phyloP scores from a whole-genome alignment of 164 flowering plant genomes.

The Aristolochia fimbriata region DNA sequence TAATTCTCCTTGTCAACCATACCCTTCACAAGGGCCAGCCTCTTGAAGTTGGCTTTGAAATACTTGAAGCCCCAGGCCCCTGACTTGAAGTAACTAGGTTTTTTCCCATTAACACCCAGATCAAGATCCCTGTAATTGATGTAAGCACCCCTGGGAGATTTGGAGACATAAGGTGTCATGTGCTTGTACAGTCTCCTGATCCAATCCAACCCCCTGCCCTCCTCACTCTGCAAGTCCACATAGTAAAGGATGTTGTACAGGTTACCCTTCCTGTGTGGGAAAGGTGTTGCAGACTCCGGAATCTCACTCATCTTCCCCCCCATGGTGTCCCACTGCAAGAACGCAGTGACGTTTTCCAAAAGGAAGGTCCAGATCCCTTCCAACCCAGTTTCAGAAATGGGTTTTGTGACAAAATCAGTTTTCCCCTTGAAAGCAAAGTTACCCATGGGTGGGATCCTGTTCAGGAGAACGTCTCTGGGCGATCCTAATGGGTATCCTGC shows the following conservation, averaged over 20 bases:
- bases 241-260: slow-evolving; percentile 9
- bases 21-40: slow-evolving; percentile 18
- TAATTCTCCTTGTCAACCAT: slow-evolving; percentile 8
- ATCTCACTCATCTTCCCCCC: slow-evolving; percentile 16
- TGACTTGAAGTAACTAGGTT: slow-evolving; percentile 4
- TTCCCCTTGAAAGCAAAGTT: slow-evolving; percentile 4
- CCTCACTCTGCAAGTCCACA: slow-evolving; percentile 6
- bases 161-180: slow-evolving; percentile 7
- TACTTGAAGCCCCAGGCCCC: slow-evolving; percentile 12
- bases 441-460: slow-evolving; percentile 1
- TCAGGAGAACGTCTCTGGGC: slow-evolving; percentile 11
- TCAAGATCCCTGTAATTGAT: slow-evolving; percentile 2
- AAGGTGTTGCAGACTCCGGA: slow-evolving; percentile 13
- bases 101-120: neutral
- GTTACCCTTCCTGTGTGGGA: slow-evolving; percentile 14
- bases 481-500: slow-evolving; percentile 4
- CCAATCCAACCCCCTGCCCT: slow-evolving; percentile 6
- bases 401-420: slow-evolving; percentile 7
- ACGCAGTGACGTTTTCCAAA: neutral
- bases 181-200: slow-evolving; percentile 5
- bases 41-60: slow-evolving; percentile 16
- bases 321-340: slow-evolving; percentile 9
- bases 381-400: slow-evolving; percentile 10
- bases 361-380: slow-evolving; percentile 3
- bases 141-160: slow-evolving; percentile 15